A percentile compares a stretch with the other conserved stretches of the same genome.
Evolutionary conservation across 108 stramenopile genomes (phyloP).

Genomic region (Asterionellopsis glacialis): DNA sequence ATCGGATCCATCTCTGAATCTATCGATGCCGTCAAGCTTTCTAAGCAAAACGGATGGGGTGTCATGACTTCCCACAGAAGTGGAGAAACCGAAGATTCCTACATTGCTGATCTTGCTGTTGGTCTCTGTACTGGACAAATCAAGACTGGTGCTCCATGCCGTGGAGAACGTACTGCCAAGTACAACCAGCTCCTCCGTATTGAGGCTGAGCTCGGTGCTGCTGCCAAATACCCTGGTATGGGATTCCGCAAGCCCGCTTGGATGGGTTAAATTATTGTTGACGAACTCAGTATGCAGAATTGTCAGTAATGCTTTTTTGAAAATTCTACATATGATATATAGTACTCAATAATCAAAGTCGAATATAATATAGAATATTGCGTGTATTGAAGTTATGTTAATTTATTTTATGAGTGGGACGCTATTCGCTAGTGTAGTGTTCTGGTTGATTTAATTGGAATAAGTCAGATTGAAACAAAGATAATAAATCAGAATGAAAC

Average conservation of each 20-base stretch:
- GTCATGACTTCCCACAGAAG: constrained; percentile 99
- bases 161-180: constrained; percentile 97
- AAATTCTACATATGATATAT: no score
- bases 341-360: no score
- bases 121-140: constrained; percentile 99
- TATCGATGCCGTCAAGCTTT: constrained; percentile 97
- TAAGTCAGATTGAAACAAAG: no score
- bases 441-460: no score
- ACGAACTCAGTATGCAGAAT: neutral
- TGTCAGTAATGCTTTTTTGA: no score
- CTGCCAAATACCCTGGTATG: constrained; percentile 76
- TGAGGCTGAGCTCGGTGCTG: constrained; percentile 66
- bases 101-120: constrained; percentile 99
- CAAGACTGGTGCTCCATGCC: constrained; percentile 99
- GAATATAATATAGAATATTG: no score
- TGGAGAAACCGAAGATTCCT: constrained; percentile 98
- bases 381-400: no score
- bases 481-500: no score
- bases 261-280: constrained; percentile 69
- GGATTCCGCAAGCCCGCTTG: constrained; percentile 85
- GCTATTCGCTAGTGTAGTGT: no score
- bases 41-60: constrained; percentile 99
- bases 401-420: no score
- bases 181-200: constrained; percentile 95
- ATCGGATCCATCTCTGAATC: constrained; percentile 99